Percentiles rank a stretch among this genome's conserved stretches.
Conservation (phyloP, 2,329 filamentous ascomycete genomes). For the Colletotrichum godetiae region DNA sequence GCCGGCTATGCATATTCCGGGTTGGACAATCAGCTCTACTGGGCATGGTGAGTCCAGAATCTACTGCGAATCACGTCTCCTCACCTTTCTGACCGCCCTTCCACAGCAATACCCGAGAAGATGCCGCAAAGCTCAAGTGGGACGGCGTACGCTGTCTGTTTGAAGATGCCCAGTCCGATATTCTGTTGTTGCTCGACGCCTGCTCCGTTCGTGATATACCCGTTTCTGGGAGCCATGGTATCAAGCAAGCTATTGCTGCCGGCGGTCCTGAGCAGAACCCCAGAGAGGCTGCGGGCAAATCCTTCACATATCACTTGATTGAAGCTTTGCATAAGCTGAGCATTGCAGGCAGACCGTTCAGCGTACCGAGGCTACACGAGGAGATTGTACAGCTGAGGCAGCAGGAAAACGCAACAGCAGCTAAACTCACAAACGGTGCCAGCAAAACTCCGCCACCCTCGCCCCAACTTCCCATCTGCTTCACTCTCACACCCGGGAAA, state of each 20-base stretch:
- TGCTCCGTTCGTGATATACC: constrained; percentile 65
- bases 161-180: constrained; percentile 72
- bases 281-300: constrained; percentile 58
- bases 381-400: constrained; percentile 61
- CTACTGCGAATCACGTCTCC: neutral
- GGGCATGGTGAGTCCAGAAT: constrained; percentile 68
- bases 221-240: constrained; percentile 62
- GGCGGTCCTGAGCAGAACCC: constrained; percentile 62
- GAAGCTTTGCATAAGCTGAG: constrained; percentile 67
- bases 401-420: constrained; percentile 55
- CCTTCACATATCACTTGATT: constrained; percentile 68
- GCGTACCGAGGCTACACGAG: constrained; percentile 66
- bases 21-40: constrained; percentile 71
- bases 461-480: constrained; percentile 60
- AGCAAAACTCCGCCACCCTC: constrained; percentile 47
- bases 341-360: constrained; percentile 63
- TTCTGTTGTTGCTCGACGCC: constrained; percentile 72
- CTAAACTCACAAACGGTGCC: constrained; percentile 58
- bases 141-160: constrained; percentile 71
- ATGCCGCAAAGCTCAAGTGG: constrained; percentile 73
- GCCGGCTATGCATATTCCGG: constrained; percentile 70
- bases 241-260: constrained; percentile 74
- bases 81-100: constrained; percentile 48
- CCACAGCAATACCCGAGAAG: constrained; percentile 65
- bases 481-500: constrained; percentile 66